A percentile compares a stretch with the other conserved stretches of the same genome.
Conservation (phyloP, 2,329 filamentous ascomycete genomes). For the Bipolaris victoriae region DNA sequence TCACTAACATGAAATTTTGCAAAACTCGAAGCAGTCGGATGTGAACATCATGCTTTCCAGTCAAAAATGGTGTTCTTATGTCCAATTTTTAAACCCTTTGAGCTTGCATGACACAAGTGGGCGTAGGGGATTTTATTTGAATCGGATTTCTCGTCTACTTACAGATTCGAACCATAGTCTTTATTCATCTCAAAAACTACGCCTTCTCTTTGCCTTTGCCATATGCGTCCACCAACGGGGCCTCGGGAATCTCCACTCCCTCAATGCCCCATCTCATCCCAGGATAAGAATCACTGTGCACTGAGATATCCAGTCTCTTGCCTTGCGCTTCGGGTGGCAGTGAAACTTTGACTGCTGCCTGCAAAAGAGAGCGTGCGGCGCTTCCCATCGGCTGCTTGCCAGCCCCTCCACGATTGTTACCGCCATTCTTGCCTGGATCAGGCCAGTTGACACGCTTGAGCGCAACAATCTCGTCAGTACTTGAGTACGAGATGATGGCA, state of each 20-base stretch:
- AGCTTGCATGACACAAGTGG: too few species aligned
- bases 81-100: too few species aligned
- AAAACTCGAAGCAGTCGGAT: too few species aligned
- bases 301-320: conserved; percentile 72
- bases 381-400: conserved; percentile 20
- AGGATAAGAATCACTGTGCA: conserved; percentile 87
- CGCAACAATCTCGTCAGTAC: conserved; percentile 77
- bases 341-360: conserved; percentile 64
- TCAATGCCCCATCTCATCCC: conserved; percentile 70
- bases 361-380: conserved; percentile 50
- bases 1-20: too few species aligned
- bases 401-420: conserved; percentile 13
- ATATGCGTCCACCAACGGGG: conserved; percentile 38
- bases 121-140: too few species aligned
- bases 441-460: conserved; percentile 86
- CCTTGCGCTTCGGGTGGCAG: conserved; percentile 61
- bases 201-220: conserved; percentile 37
- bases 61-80: too few species aligned
- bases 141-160: background rate
- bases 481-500: conserved; percentile 72
- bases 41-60: too few species aligned
- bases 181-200: background rate
- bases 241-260: conserved; percentile 58
- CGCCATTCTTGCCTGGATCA: conserved; percentile 23
- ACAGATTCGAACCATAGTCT: background rate